These are phyloP conservation scores for Pseudocercospora vitis DNA, from an alignment of 2,329 filamentous ascomycete species.

Conservation along the genomic window DNA sequence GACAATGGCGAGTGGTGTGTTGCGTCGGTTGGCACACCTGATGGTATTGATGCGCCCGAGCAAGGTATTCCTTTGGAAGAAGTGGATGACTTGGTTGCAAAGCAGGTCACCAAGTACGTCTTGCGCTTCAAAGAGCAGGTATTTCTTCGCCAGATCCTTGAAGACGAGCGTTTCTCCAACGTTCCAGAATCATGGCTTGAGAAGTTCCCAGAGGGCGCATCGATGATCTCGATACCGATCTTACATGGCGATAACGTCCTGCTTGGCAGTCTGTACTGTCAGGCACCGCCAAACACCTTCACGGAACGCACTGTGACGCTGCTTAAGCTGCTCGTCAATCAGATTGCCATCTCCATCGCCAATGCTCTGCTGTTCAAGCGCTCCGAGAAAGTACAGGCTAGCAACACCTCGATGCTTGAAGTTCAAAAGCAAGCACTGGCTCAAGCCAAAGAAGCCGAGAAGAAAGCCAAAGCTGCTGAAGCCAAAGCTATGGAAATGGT, in stretches of 20 bases:
- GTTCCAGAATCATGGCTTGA: conserved; percentile 68
- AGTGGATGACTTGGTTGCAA: conserved; percentile 66
- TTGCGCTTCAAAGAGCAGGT: conserved; percentile 74
- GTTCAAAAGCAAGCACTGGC: conserved; percentile 72
- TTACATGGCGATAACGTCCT: conserved; percentile 69
- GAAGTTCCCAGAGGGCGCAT: conserved; percentile 67
- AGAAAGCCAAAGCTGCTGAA: conserved; percentile 74
- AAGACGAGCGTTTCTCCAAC: conserved; percentile 76
- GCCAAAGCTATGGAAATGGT: conserved; percentile 75
- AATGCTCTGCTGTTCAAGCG: conserved; percentile 66
- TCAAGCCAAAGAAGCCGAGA: conserved; percentile 70
- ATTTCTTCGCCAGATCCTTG: conserved; percentile 70
- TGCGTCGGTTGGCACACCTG: conserved; percentile 70
- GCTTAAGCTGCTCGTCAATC: conserved; percentile 69
- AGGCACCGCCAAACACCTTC: conserved; percentile 72
- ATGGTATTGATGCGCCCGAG: conserved; percentile 67
- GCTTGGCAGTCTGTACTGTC: conserved; percentile 72
- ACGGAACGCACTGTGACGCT: conserved; percentile 64
- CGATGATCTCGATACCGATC: conserved; percentile 78
- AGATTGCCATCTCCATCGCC: conserved; percentile 66
- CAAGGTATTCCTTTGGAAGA: conserved; percentile 64
- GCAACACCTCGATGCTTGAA: conserved; percentile 75
- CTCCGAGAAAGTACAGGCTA: conserved; percentile 73
- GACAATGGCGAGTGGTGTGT: conserved; percentile 67
- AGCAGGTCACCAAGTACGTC: conserved; percentile 75